A percentile compares a stretch with the other conserved stretches of the same genome.
Conservation (phyloP, 169 alveolate species). For the Plasmodium vinckei region DNA sequence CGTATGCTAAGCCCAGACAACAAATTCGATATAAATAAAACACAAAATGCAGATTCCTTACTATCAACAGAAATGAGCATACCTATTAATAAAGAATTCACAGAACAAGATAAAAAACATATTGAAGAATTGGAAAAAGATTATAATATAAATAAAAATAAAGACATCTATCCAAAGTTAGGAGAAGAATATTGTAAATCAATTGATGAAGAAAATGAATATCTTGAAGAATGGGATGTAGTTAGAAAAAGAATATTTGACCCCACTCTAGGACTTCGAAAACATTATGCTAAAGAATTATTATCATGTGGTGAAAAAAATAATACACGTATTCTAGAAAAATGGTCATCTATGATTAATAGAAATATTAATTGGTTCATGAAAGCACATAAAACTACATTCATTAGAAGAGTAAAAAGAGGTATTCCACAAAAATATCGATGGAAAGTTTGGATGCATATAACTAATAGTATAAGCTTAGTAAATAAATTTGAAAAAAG, state of each 20-base stretch:
- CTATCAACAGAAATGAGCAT: too few species aligned
- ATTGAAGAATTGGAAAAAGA: neutral
- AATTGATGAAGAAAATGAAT: slow-evolving; percentile 33
- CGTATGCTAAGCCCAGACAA: too few species aligned
- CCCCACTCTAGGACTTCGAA: slow-evolving; percentile 65
- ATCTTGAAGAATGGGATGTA: slow-evolving; percentile 61
- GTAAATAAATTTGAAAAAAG: slow-evolving; percentile 55
- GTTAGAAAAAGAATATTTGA: slow-evolving; percentile 39
- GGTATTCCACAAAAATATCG: slow-evolving; percentile 84
- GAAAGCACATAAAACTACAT: slow-evolving; percentile 78
- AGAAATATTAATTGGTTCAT: slow-evolving; percentile 79
- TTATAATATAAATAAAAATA: neutral
- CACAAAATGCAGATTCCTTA: too few species aligned
- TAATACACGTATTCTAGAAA: slow-evolving; percentile 52
- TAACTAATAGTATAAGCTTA: slow-evolving; percentile 37
- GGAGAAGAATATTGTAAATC: neutral
- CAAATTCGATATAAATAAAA: too few species aligned
- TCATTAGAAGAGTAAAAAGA: slow-evolving; percentile 78
- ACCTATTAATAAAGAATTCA: neutral
- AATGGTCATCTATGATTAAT: slow-evolving; percentile 80
- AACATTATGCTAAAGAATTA: slow-evolving; percentile 63
- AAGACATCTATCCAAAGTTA: neutral
- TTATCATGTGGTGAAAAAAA: slow-evolving; percentile 75
- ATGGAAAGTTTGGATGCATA: slow-evolving; percentile 80
- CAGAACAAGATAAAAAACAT: neutral